Evolutionary conservation across 1,139 yeast species (phyloP).

Genomic region (Pichia sp.): DNA sequence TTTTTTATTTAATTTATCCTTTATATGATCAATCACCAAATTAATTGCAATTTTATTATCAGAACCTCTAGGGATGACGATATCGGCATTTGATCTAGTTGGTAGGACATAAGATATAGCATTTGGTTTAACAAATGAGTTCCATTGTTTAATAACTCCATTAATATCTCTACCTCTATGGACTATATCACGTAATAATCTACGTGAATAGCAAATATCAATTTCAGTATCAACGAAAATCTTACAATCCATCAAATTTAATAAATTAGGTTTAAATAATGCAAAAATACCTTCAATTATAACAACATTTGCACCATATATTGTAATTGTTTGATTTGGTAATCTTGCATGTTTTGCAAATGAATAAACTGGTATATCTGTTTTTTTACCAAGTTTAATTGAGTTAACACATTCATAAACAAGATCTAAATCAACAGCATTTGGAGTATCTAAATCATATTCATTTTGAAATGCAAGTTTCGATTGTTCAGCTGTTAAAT

Average conservation of each 20-base stretch:
- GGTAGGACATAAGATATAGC: conserved; percentile 72
- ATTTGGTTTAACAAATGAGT: conserved; percentile 83
- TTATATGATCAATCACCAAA: conserved; percentile 72
- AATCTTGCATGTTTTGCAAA: conserved; percentile 62
- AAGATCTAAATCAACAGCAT: conserved; percentile 71
- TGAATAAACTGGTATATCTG: conserved; percentile 81
- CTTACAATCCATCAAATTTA: conserved; percentile 76
- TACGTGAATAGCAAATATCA: conserved; percentile 83
- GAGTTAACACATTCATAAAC: conserved; percentile 56
- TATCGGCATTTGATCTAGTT: conserved; percentile 75
- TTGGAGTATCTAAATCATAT: conserved; percentile 84
- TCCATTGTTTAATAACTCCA: conserved; percentile 88
- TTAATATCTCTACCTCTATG: conserved; percentile 77
- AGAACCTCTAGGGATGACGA: conserved; percentile 81
- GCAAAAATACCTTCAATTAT: conserved; percentile 91
- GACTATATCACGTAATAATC: conserved; percentile 79
- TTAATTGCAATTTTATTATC: conserved; percentile 77
- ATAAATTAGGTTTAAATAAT: conserved; percentile 59
- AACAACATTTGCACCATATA: conserved; percentile 94
- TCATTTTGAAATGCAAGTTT: conserved; percentile 55
- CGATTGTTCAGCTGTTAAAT: conserved; percentile 56
- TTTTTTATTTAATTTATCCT: conserved; percentile 61
- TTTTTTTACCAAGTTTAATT: conserved; percentile 51
- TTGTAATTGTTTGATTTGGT: conserved; percentile 58
- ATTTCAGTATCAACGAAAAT: conserved; percentile 90